Conservation (phyloP, 2,329 filamentous ascomycete species). For the Alternaria ethzedia region DNA sequence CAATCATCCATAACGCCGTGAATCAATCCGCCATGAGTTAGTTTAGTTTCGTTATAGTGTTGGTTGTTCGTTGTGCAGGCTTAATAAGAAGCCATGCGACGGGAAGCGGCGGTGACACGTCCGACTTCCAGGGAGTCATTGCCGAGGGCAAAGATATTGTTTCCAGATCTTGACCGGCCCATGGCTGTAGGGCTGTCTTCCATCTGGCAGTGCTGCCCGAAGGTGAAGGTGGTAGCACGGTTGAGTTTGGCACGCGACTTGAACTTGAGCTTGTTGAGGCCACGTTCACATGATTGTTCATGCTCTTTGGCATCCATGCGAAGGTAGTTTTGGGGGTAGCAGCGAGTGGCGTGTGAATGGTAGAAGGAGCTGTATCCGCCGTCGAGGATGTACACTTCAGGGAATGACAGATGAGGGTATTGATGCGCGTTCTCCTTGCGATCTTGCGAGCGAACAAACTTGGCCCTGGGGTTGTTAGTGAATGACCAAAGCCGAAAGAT, state of each 20-base stretch:
- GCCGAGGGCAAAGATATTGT: conserved; percentile 38
- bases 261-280: conserved; percentile 87
- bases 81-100: conserved; percentile 50
- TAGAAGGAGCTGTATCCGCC: conserved; percentile 97
- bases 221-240: conserved; percentile 93
- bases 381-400: conserved; percentile 95
- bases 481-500: not conserved
- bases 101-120: conserved; percentile 35
- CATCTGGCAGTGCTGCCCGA: conserved; percentile 74
- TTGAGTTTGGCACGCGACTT: conserved; percentile 77
- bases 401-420: conserved; percentile 91
- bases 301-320: conserved; percentile 95
- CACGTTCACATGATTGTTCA: conserved; percentile 89
- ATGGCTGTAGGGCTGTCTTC: conserved; percentile 66
- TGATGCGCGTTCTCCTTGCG: conserved; percentile 82
- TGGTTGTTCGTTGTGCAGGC: conserved; percentile 27
- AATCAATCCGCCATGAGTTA: conserved; percentile 43
- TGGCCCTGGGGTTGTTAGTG: conserved; percentile 62
- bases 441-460: conserved; percentile 88
- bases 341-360: conserved; percentile 75
- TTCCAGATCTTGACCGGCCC: conserved; percentile 41
- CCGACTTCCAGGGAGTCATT: conserved; percentile 40
- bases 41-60: conserved; percentile 41
- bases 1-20: conserved; percentile 46
- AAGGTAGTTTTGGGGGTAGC: conserved; percentile 94